phyloP scores from a whole-genome alignment of 257 asterid genomes.

The Salvia hispanica region DNA sequence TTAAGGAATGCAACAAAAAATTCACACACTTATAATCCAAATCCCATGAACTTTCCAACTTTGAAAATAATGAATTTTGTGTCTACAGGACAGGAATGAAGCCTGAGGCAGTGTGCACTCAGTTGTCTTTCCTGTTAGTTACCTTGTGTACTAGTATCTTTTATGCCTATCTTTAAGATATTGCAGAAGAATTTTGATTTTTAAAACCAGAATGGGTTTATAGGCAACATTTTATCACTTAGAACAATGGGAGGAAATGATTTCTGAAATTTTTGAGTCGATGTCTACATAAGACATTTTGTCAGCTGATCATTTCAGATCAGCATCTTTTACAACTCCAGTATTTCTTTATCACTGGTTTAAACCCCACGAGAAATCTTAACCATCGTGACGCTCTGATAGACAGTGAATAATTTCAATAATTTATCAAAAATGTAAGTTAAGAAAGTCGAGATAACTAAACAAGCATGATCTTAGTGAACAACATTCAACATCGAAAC shows the following conservation, averaged over 20 bases:
- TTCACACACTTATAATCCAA: too few relatives aligned
- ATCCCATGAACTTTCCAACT: too few relatives aligned
- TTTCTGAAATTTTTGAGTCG: conserved; percentile 22
- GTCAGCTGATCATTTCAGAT: conserved; percentile 39
- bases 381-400: conserved; percentile 47
- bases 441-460: background rate
- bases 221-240: background rate
- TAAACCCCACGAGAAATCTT: conserved; percentile 49
- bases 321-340: conserved; percentile 36
- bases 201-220: background rate
- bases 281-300: conserved; percentile 23
- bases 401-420: conserved; percentile 38
- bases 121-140: too few relatives aligned
- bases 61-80: too few relatives aligned
- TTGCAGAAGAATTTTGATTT: background rate
- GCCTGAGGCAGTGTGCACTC: too few relatives aligned
- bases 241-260: background rate
- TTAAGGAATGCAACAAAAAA: too few relatives aligned
- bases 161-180: too few relatives aligned
- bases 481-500: too few relatives aligned
- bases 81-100: too few relatives aligned
- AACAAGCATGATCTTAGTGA: background rate
- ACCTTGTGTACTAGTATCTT: too few relatives aligned
- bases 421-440: background rate
- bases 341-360: conserved; percentile 43